phyloP scores from a whole-genome alignment of 306 rosid genomes.

The Sechiopsis laciniata region DNA sequence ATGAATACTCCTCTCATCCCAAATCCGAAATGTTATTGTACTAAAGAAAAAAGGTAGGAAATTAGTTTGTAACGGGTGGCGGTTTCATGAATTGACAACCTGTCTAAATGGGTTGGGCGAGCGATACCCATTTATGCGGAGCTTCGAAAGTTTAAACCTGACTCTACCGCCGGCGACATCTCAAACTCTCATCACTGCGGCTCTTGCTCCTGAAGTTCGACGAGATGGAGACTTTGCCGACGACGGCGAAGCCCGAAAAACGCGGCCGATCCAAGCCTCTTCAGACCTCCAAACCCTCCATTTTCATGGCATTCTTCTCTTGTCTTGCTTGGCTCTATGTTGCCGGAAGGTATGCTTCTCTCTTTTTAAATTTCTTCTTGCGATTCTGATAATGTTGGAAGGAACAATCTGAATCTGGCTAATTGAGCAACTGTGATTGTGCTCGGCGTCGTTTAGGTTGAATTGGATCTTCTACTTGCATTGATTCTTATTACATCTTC shows the following conservation, averaged over 20 bases:
- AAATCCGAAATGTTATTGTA: too few species aligned
- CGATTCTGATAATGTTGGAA: not conserved
- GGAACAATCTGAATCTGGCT: not conserved
- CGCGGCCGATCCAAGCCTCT: conserved; percentile 72
- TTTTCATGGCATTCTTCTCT: conserved; percentile 75
- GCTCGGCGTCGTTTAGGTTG: not conserved
- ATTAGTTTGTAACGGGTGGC: too few species aligned
- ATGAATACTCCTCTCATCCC: too few species aligned
- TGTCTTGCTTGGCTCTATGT: conserved; percentile 99
- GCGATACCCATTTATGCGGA: too few species aligned
- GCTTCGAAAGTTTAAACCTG: too few species aligned
- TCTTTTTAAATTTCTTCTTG: not conserved
- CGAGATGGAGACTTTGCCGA: conserved; percentile 66
- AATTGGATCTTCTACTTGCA: conserved; percentile 4
- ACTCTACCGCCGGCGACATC: not conserved
- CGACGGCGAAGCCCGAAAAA: conserved; percentile 47
- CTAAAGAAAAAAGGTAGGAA: not conserved
- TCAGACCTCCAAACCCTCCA: conserved; percentile 65
- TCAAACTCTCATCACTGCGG: not conserved
- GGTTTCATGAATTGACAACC: too few species aligned
- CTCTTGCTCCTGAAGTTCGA: conserved; percentile 5
- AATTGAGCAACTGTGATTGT: not conserved
- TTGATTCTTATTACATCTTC: not conserved
- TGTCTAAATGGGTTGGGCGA: not conserved
- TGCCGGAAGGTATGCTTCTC: conserved; percentile 61